phyloP scores from a whole-genome alignment of 2,329 filamentous ascomycete species.

The Ascochyta rabiei region DNA sequence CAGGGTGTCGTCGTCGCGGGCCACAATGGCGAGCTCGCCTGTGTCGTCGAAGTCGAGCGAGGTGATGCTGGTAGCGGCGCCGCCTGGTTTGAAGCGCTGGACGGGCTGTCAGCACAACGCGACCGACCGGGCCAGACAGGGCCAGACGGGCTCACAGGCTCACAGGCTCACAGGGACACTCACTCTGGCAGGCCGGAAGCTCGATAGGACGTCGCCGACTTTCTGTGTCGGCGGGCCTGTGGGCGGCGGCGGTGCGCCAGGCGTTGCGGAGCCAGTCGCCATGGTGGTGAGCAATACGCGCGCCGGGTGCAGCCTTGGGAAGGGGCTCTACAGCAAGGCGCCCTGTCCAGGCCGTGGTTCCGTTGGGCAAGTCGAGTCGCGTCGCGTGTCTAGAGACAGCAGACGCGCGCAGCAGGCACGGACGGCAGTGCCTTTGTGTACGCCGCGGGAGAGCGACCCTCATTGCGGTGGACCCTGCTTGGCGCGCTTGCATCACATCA shows the following conservation, averaged over 20 bases:
- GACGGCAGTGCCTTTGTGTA: not conserved
- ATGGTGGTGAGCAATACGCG: constrained; percentile 25
- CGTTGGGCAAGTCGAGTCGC: constrained; percentile 1
- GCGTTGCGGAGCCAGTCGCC: constrained; percentile 43
- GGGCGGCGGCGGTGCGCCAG: constrained; percentile 41
- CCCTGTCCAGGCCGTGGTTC: no score
- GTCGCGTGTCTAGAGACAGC: constrained; percentile 6
- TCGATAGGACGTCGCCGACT: constrained; percentile 77
- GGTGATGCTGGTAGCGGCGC: constrained; percentile 69
- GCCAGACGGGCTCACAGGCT: no score
- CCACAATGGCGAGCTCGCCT: constrained; percentile 88
- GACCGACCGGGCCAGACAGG: no score
- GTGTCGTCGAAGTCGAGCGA: constrained; percentile 97
- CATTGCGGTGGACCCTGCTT: constrained; percentile 9
- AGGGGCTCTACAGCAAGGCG: constrained; percentile 2
- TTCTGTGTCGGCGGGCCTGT: constrained; percentile 56
- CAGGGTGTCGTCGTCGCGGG: constrained; percentile 91
- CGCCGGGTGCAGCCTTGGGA: not conserved
- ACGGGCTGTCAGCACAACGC: constrained; percentile 16
- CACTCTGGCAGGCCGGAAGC: constrained; percentile 82
- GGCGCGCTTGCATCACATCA: constrained; percentile 16
- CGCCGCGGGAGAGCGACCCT: constrained; percentile 16
- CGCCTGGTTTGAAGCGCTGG: constrained; percentile 54
- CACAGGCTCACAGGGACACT: constrained; percentile 27
- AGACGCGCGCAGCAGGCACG: constrained; percentile 10